These are phyloP conservation scores for Aureobasidium pullulans DNA, from an alignment of 2,329 filamentous ascomycete genomes.

Conservation along the genomic window DNA sequence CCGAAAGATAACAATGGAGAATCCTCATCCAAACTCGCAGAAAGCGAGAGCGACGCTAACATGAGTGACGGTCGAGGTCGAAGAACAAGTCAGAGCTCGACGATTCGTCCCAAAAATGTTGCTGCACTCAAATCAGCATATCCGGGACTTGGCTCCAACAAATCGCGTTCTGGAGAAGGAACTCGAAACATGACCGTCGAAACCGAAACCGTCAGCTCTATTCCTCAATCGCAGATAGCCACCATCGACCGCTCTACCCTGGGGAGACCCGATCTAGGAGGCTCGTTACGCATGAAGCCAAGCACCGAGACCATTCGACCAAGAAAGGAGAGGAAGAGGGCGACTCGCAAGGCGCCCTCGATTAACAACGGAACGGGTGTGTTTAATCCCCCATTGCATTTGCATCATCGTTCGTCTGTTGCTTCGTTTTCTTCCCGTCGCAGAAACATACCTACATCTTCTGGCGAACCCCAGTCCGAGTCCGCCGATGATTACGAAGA, in stretches of 20 bases:
- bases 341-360: constrained; percentile 63
- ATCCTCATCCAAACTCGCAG: constrained; percentile 28
- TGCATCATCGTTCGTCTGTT: constrained; percentile 19
- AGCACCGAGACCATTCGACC: constrained; percentile 95
- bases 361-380: constrained; percentile 68
- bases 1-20: constrained; percentile 44
- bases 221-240: constrained; percentile 74
- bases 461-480: not conserved
- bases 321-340: constrained; percentile 84
- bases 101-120: constrained; percentile 31
- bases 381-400: constrained; percentile 34
- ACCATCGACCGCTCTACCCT: constrained; percentile 48
- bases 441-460: constrained; percentile 2
- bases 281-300: constrained; percentile 74
- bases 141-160: constrained; percentile 55
- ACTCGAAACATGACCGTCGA: constrained; percentile 94
- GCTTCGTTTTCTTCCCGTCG: constrained; percentile 13
- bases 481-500: constrained; percentile 1
- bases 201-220: constrained; percentile 88
- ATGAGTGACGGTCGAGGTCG: constrained; percentile 36
- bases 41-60: constrained; percentile 59
- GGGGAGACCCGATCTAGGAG: constrained; percentile 57
- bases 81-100: constrained; percentile 8
- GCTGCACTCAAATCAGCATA: constrained; percentile 57
- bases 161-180: constrained; percentile 64